Base-by-base conservation (phyloP, 345 rosid genomes). In the Garcia nutans region DNA sequence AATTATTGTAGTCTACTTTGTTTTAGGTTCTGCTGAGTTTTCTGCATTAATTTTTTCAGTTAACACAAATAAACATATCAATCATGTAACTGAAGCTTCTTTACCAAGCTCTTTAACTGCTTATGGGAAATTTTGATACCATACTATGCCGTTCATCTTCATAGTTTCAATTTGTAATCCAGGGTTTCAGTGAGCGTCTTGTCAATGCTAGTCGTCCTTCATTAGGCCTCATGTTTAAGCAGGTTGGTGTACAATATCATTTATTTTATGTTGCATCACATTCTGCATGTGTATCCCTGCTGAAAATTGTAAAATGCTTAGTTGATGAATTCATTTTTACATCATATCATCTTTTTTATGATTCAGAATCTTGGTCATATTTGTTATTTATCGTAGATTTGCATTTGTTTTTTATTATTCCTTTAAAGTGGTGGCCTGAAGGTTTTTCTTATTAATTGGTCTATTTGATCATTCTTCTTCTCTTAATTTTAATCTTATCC, bases 111-210 rank as follows among this genome's bases (percentile, higher is more conserved):
- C 68, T 57, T 47, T 24, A 41, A 37, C 54, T 59, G 45, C 52
- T 70, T 26, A 62, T 71, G 76, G n/a, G 44, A 20, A n/a, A 28
- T 56, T 60, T 60, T 73, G 23, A 23, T 55, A 70, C 45, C 45
- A 70, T 82, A 69, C 41, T 24, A 19, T 67, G 47, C 37, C 28
- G 19, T 65, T 44, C 67, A 20, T 76, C 61, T 65, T 70, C 65
- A 57, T 55, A 70, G 60, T 72, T 56, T 75, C 66, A 33, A 45
- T 68, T 73, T 61, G 13, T 82, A 62, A 74, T 84, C 56, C 92
- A 93, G 99, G 99, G 99, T 64, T 96, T 96, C 83, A 93, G 86
- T 37, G 98, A 90, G 85, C 96, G 93, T 66, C 97, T 91, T 83
- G 98, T 88, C 61, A 93, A 90, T 23, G 84, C 88, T 19, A 91